phyloP scores from a whole-genome alignment of 2,329 filamentous ascomycete species.

The Gaeumannomyces tritici region DNA sequence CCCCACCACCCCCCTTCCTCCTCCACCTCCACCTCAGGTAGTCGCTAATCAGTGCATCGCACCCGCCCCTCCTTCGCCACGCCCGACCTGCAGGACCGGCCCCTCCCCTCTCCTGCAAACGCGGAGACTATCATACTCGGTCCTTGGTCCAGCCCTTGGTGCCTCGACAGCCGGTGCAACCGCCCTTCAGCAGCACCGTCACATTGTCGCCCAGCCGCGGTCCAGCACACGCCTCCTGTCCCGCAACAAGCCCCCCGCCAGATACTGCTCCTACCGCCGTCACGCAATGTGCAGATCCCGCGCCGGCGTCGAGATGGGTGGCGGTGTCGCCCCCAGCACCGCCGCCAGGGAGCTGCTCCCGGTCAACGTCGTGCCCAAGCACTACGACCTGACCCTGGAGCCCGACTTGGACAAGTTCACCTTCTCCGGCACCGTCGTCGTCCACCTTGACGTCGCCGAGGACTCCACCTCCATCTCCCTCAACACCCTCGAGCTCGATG shows the following conservation, averaged over 20 bases:
- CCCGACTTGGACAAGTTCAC: constrained; percentile 82
- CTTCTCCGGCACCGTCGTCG: constrained; percentile 74
- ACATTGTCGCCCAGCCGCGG: background rate
- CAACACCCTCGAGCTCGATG: constrained; percentile 79
- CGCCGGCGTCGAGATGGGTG: constrained; percentile 21
- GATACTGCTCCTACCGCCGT: constrained; percentile 68
- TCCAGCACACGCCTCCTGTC: background rate
- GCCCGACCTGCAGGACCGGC: background rate
- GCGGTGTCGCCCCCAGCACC: constrained; percentile 15
- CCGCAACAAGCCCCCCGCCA: constrained; percentile 11
- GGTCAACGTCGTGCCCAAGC: constrained; percentile 80
- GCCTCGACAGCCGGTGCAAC: background rate
- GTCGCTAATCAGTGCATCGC: background rate
- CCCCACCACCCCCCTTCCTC: no score
- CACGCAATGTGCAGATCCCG: constrained; percentile 56
- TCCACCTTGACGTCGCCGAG: constrained; percentile 80
- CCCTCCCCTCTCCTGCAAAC: background rate
- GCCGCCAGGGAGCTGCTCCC: constrained; percentile 74
- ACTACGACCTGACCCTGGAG: constrained; percentile 89
- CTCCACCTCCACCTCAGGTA: no score
- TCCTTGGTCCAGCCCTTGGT: background rate
- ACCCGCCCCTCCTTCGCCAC: background rate
- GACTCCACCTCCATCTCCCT: constrained; percentile 79
- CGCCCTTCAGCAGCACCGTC: background rate
- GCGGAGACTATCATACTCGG: background rate